Evolutionary conservation across 202 grass and related monocot genomes (phyloP).

Genomic region (Setaria italica): DNA sequence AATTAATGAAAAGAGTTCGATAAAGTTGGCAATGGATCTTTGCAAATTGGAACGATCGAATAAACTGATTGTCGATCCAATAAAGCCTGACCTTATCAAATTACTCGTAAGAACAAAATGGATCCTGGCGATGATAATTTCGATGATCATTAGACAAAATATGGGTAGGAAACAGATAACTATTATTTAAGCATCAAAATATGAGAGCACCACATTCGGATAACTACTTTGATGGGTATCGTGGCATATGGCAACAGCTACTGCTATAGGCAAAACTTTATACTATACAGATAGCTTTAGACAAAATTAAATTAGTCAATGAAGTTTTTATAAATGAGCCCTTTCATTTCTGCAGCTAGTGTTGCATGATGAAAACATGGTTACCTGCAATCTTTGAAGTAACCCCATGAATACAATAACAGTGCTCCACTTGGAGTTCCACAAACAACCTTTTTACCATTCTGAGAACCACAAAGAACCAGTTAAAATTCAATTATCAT

Average conservation of each 20-base stretch:
- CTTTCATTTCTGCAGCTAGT: conserved; percentile 2
- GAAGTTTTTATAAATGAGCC: background rate
- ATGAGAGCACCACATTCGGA: background rate
- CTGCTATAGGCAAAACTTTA: conserved; percentile 3
- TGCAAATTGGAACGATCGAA: background rate
- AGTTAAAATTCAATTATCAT: conserved; percentile 18
- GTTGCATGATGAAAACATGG: conserved; percentile 17
- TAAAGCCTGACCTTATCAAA: background rate
- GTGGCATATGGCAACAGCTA: background rate
- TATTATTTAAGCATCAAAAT: background rate
- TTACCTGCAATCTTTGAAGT: conserved; percentile 98
- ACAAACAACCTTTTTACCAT: conserved; percentile 88
- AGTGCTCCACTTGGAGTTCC: conserved; percentile 86
- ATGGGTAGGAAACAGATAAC: background rate
- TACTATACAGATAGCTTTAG: background rate
- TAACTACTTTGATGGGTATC: background rate
- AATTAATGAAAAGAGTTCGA: background rate
- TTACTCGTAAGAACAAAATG: conserved; percentile 1
- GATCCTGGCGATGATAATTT: background rate
- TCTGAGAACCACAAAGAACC: conserved; percentile 52
- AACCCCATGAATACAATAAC: conserved; percentile 89
- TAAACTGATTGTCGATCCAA: background rate
- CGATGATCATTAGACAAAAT: background rate
- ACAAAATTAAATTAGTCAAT: background rate
- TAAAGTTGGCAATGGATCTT: background rate